phyloP scores from a whole-genome alignment of 371 early-diverging fungal species.

The Spiromyces aspiralis region DNA sequence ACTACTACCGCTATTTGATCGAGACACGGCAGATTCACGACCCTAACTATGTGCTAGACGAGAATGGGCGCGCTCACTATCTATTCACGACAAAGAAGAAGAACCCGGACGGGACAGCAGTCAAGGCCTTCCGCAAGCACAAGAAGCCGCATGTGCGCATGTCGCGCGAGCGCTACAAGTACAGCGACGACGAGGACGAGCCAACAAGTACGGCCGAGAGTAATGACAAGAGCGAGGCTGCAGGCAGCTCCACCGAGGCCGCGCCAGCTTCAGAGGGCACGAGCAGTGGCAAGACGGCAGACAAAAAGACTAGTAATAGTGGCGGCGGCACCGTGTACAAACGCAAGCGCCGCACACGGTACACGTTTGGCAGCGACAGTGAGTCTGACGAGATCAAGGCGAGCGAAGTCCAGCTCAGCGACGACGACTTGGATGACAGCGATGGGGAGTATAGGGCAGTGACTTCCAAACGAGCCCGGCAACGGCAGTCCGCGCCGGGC shows the following conservation, averaged over 20 bases:
- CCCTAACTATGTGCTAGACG: constrained; percentile 77
- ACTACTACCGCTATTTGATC: constrained; percentile 75
- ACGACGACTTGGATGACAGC: constrained; percentile 10
- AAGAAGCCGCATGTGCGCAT: constrained; percentile 35
- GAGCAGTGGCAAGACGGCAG: constrained; percentile 12
- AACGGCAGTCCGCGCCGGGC: neutral
- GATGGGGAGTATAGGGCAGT: constrained; percentile 18
- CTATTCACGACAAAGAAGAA: constrained; percentile 50
- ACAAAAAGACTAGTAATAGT: constrained; percentile 6
- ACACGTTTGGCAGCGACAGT: constrained; percentile 3
- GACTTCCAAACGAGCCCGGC: neutral
- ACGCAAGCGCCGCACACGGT: constrained; percentile 18
- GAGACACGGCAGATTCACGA: constrained; percentile 71
- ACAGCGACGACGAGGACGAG: constrained; percentile 17
- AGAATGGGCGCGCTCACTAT: constrained; percentile 73
- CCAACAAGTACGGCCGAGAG: too few species aligned
- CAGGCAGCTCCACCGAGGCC: constrained; percentile 7
- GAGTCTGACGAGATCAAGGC: constrained; percentile 24
- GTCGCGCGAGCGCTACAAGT: constrained; percentile 26
- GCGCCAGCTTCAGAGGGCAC: constrained; percentile 4
- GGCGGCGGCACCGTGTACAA: constrained; percentile 5
- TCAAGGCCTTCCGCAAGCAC: constrained; percentile 61
- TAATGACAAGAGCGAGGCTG: constrained; percentile 10
- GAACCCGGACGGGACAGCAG: constrained; percentile 54
- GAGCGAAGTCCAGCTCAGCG: constrained; percentile 26